Evolutionary conservation across 139 green algal genomes (phyloP).

Genomic region (Zygnema cylindricum): DNA sequence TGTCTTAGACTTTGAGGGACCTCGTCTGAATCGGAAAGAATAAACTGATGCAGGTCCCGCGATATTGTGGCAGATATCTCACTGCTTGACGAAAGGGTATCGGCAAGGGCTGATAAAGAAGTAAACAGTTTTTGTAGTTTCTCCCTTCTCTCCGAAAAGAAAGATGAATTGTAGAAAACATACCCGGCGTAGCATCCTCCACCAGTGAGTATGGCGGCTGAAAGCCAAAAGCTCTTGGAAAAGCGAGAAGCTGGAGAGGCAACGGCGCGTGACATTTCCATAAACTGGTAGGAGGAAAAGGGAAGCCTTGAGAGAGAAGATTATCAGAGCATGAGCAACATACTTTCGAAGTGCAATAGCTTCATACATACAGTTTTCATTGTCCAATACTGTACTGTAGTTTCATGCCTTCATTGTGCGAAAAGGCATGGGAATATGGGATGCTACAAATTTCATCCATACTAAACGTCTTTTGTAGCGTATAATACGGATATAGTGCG

Average conservation of each 20-base stretch:
- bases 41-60: slow-evolving; percentile 29
- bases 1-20: slow-evolving; percentile 42
- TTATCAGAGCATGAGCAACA: too few relatives aligned
- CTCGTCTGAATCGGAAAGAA: slow-evolving; percentile 32
- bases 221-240: background rate
- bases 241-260: background rate
- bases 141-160: background rate
- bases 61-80: slow-evolving; percentile 37
- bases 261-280: too few relatives aligned
- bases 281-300: too few relatives aligned
- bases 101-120: background rate
- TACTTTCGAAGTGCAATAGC: too few relatives aligned
- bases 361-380: too few relatives aligned
- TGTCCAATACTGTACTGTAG: too few relatives aligned
- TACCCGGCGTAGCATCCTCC: background rate
- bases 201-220: background rate
- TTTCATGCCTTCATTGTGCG: too few relatives aligned
- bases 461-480: too few relatives aligned
- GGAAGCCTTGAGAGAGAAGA: too few relatives aligned
- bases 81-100: slow-evolving; percentile 25
- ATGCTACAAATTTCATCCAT: too few relatives aligned
- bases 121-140: background rate
- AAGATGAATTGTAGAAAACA: background rate
- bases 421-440: too few relatives aligned
- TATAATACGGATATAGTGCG: too few relatives aligned